phyloP scores from a whole-genome alignment of 148 eudicot species.

The Arbutus unedo region DNA sequence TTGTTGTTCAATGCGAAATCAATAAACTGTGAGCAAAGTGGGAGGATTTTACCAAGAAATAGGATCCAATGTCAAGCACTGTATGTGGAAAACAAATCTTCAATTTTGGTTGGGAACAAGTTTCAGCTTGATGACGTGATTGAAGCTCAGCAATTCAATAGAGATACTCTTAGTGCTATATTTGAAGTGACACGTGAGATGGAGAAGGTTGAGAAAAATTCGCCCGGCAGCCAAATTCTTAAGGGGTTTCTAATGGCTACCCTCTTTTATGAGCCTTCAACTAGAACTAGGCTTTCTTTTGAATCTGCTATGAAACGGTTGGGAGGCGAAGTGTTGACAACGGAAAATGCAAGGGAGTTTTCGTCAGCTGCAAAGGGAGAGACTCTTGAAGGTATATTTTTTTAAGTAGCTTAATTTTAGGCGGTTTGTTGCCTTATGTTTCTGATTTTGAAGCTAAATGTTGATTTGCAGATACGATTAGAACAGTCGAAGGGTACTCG shows the following conservation, averaged over 20 bases:
- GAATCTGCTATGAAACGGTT: constrained; percentile 97
- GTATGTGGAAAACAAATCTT: constrained; percentile 27
- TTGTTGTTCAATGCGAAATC: constrained; percentile 24
- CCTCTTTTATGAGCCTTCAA: constrained; percentile 93
- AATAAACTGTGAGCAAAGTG: constrained; percentile 20
- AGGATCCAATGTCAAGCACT: constrained; percentile 44
- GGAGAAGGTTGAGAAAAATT: constrained; percentile 81
- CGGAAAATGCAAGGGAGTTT: constrained; percentile 95
- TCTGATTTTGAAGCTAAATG: constrained; percentile 13
- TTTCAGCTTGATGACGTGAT: constrained; percentile 83
- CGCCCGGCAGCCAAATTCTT: constrained; percentile 68
- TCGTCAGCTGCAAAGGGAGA: constrained; percentile 99
- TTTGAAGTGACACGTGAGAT: constrained; percentile 85
- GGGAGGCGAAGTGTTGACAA: constrained; percentile 96
- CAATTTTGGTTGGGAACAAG: constrained; percentile 48
- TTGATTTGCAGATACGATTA: constrained; percentile 66
- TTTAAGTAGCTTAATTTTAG: neutral
- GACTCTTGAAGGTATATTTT: constrained; percentile 77
- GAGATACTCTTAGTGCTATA: constrained; percentile 76
- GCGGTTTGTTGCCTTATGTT: constrained; percentile 7
- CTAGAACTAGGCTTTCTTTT: constrained; percentile 95
- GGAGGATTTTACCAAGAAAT: constrained; percentile 22
- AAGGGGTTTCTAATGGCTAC: constrained; percentile 96
- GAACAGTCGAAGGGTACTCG: constrained; percentile 97
- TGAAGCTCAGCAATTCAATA: constrained; percentile 88